Base-by-base conservation (phyloP, 1,139 yeast species). In the Geotrichum australiense region DNA sequence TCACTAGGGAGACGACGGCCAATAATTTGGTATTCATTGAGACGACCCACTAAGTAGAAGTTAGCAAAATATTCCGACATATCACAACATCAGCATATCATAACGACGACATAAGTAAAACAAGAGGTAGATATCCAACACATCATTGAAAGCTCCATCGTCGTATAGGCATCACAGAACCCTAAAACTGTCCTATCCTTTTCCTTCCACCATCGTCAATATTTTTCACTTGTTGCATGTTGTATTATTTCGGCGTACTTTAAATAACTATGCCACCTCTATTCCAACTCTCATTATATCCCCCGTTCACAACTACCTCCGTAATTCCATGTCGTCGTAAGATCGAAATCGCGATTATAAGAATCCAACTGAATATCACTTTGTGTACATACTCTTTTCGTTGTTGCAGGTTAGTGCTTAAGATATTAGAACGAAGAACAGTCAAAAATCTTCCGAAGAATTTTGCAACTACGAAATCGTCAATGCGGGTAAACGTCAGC, bases 1-100 rank as follows among this genome's bases (percentile, higher is more conserved):
- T 87, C 97, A 68, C 96, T 87, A 64, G 99, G 98, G 74, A 91
- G 87, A 78, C 94, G 94, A 76, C 99, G 96, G 77, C 99, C 99
- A 75, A 91, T 91, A 72, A 91, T 96, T 80, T 91, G 96, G 80
- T 89, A 89, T 82, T 91, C 97, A 80, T 81, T 84, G 74, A 87
- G 84, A 81, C 94, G 87, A 76, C 62, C 63, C 63, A 59, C 56
- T 53, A 43, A 21, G 37, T 36, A 23, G 15, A 18, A 20, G 45
- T 26, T 39, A 28, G 35, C 11, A 24, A 24, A 14, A 28, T 15
- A 15, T 28, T 28, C 18, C 31, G 19, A 28, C 31, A 7, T 3
- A 28, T 14, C 8, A 4, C 20, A 21, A 28, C 31, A 28, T n/a
- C n/a, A 7, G n/a, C n/a, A n/a, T n/a, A n/a, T n/a, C n/a, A n/a